These are phyloP conservation scores for Yarrowia keelungensis DNA, from an alignment of 805 yeast genomes.

Conservation along the genomic window DNA sequence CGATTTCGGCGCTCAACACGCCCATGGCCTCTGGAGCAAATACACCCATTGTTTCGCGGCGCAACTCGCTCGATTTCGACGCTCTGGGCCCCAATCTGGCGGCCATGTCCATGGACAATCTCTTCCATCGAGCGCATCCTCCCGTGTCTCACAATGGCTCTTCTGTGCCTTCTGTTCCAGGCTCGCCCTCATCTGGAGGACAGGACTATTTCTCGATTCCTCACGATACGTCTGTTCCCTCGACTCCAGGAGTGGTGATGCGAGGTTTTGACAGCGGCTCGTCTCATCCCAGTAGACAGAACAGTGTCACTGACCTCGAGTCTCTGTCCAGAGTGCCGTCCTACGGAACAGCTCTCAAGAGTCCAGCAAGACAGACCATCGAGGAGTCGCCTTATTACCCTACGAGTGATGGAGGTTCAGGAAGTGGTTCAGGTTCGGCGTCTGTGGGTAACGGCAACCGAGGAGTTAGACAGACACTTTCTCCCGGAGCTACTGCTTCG, in stretches of 20 bases:
- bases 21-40: conserved; percentile 52
- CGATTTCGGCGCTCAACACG: conserved; percentile 51
- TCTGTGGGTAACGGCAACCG: neutral
- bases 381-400: conserved; percentile 70
- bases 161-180: conserved; percentile 8
- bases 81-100: conserved; percentile 12
- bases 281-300: neutral
- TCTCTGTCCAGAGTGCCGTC: conserved; percentile 79
- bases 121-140: conserved; percentile 12
- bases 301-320: conserved; percentile 49
- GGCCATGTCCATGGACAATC: conserved; percentile 14
- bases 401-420: conserved; percentile 39
- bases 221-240: conserved; percentile 3
- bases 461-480: neutral
- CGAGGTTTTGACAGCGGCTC: conserved; percentile 14
- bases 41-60: conserved; percentile 51
- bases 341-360: conserved; percentile 76
- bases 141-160: conserved; percentile 12
- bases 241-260: conserved; percentile 12
- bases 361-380: conserved; percentile 57
- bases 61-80: conserved; percentile 48
- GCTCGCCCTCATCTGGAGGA: neutral
- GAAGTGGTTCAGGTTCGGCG: neutral
- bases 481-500: neutral
- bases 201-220: conserved; percentile 30